Evolutionary conservation across 345 rosid species (phyloP).

Genomic region (Citrus sinensis): DNA sequence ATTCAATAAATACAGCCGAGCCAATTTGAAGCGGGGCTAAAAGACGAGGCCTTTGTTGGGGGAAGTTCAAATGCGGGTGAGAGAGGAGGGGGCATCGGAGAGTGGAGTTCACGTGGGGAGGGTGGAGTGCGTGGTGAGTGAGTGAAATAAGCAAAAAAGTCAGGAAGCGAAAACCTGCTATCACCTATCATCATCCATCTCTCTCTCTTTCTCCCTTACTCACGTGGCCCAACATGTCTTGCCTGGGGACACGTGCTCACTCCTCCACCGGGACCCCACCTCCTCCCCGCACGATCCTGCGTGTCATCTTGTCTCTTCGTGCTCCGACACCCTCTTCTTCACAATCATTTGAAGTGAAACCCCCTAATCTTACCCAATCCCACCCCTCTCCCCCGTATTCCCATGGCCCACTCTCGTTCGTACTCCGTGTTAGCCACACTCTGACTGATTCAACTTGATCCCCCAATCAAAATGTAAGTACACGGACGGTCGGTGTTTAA

Average conservation of each 20-base stretch:
- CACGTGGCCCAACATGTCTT: slow-evolving; percentile 65
- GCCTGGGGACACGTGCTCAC: slow-evolving; percentile 50
- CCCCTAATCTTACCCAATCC: not conserved
- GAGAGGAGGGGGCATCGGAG: slow-evolving; percentile 32
- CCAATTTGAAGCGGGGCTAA: not conserved
- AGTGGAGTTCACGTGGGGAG: slow-evolving; percentile 52
- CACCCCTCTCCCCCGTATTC: not conserved
- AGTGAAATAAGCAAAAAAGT: slow-evolving; percentile 26
- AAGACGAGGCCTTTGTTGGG: not conserved
- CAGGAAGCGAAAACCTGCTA: slow-evolving; percentile 24
- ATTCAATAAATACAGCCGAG: not conserved
- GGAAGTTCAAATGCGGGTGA: not conserved
- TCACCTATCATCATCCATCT: not conserved
- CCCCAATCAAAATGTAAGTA: not conserved
- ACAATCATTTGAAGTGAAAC: slow-evolving; percentile 34
- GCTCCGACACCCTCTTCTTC: slow-evolving; percentile 31
- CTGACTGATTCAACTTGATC: not conserved
- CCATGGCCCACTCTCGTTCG: not conserved
- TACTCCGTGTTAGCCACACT: not conserved
- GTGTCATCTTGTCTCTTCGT: slow-evolving; percentile 32
- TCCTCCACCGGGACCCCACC: slow-evolving; percentile 19
- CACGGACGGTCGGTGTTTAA: not conserved
- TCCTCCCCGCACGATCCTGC: slow-evolving; percentile 25
- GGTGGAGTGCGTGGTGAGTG: slow-evolving; percentile 2
- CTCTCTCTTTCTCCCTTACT: slow-evolving; percentile 8